Base-by-base conservation (phyloP, 352 stramenopile genomes). In the Phytophthora pinifolia region DNA sequence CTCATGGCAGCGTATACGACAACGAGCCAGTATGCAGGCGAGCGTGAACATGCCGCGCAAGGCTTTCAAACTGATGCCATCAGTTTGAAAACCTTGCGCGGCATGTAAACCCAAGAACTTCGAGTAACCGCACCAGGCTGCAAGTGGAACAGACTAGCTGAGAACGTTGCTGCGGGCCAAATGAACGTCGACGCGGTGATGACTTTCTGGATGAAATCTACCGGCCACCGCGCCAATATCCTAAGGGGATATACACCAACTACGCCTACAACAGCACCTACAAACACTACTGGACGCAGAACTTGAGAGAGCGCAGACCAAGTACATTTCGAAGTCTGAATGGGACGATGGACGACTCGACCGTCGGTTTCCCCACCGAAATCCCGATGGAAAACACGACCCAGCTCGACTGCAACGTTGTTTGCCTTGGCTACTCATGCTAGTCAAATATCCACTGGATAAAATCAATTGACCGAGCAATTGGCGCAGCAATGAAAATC, bases 101-200 rank as follows among this genome's bases (percentile, higher is more conserved):
- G n/a, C n/a, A n/a, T n/a, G n/a, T n/a, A n/a, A n/a, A n/a, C n/a
- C n/a, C n/a, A n/a, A n/a, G n/a, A n/a, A n/a, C n/a, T n/a, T n/a
- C 75, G 75, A 4, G 62, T 69, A 31, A 67, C 45, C 37, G 53
- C 55, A n/a, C 36, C 73, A 27, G 67, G 72, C 14, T 83, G 62
- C 65, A 18, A 76, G 72, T 27, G 67, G 59, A 12, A 67, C 44
- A 49, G 54, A 4, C 22, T 81, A 4, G 74, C 56, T 14, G 74
- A 84, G 43, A 84, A 84, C 46, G 65, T 81, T 12, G 74, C 70
- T 22, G 67, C 68, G 6, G 74, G 74, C 4, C 71, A 80, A 37
- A 51, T 48, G n/a, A 54, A 69, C 48, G 68, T 81, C 42, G 42
- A 52, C 8, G 53, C 46, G 12, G 73, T 80, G 17, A 71, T 83